phyloP scores from a whole-genome alignment of 2,329 filamentous ascomycete genomes.

The Aspergillus spinulosporus region DNA sequence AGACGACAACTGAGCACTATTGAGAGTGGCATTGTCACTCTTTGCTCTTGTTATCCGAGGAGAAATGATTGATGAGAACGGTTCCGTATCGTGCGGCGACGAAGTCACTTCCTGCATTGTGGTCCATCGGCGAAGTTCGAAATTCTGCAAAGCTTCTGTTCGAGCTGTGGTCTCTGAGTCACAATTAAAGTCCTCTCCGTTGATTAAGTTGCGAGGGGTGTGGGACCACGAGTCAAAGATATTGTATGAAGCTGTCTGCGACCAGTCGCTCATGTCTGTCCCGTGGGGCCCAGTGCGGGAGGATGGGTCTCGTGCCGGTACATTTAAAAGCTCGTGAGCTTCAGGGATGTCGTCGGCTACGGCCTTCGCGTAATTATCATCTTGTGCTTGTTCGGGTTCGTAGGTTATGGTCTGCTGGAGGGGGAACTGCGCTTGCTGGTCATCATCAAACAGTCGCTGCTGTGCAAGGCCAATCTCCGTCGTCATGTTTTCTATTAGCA shows the following conservation, averaged over 20 bases:
- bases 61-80: slow-evolving; percentile 38
- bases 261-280: slow-evolving; percentile 7
- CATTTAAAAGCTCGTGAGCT: not conserved
- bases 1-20: slow-evolving; percentile 23
- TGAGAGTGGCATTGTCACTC: slow-evolving; percentile 22
- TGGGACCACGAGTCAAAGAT: slow-evolving; percentile 26
- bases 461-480: slow-evolving; percentile 38
- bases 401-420: not conserved
- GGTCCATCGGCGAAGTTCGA: slow-evolving; percentile 24
- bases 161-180: slow-evolving; percentile 9
- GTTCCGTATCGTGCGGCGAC: slow-evolving; percentile 44
- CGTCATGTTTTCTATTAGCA: slow-evolving; percentile 32
- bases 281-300: not conserved
- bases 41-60: slow-evolving; percentile 27
- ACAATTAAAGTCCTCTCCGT: slow-evolving; percentile 19
- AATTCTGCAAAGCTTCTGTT: slow-evolving; percentile 17
- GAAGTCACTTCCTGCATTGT: slow-evolving; percentile 28
- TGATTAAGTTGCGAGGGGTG: slow-evolving; percentile 15
- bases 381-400: not conserved
- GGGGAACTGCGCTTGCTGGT: slow-evolving; percentile 22
- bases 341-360: not conserved
- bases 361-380: not conserved
- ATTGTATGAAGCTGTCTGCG: slow-evolving; percentile 24
- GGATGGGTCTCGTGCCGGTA: not conserved
- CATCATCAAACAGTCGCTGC: slow-evolving; percentile 34